Evolutionary conservation across 768 basidiomycete genomes (phyloP), one percentile per base, ranked within the genome.

Genomic region (Grammothele lineata): DNA sequence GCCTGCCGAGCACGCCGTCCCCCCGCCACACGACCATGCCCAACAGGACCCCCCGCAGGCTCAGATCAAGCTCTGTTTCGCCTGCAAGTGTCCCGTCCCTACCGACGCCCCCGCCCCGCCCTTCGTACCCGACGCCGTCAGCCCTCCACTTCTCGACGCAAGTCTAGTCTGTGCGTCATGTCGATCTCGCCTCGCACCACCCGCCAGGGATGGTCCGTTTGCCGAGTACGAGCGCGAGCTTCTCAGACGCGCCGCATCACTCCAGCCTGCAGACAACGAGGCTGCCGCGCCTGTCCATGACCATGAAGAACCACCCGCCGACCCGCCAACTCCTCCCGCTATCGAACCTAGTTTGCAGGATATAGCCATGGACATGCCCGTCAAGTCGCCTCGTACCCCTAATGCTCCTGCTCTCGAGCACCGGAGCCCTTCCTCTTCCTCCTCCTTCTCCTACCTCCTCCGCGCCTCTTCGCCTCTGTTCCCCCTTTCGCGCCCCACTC

Each of bases 1-100:
- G 79, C 80, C 81, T 58, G 68, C 78, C 59, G 74, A 73, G 65
- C 75, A 75, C 59, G 58, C 56, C 45, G 51, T 56, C 45, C 42
- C 58, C 37, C 44, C 51, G 15, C 23, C 44, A 44, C 56, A 54
- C 54, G 60, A 62, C 46, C 58, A 56, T 30, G 35, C 54, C n/a
- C 51, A 54, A 27, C 51, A 45, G 17, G 62, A 66, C 24, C 59
- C 35, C 27, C 21, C 40, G 37, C 64, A 59, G 46, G 42, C 56
- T 27, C 66, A 65, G 39, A 52, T 62, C 30, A 69, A 69, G 56
- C 53, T 63, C 45, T 68, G 68, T 47, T 61, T 61, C 23, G 56
- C 48, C 37, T 70, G 65, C 46, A 60, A 59, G 43, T 57, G 51
- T 45, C 62, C 59, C 15, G 60, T 69, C 43, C 53, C 60, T 40